Evolutionary conservation across 495 filamentous ascomycete genomes (phyloP).

Genomic region (Penicillium dipodomyicola): DNA sequence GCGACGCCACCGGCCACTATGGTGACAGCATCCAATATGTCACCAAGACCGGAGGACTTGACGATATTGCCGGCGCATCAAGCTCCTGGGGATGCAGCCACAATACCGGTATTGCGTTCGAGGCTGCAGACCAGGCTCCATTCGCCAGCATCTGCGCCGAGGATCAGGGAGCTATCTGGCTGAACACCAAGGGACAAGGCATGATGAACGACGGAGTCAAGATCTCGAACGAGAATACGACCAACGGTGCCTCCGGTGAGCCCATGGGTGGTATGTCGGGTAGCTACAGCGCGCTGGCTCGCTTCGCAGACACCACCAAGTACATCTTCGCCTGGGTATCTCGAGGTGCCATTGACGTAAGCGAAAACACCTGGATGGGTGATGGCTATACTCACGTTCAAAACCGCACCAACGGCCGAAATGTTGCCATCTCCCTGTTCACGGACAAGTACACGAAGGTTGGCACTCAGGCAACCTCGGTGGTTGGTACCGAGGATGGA

Average conservation of each 20-base stretch:
- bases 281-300: conserved; percentile 49
- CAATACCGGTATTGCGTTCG: conserved; percentile 58
- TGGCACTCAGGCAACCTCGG: conserved; percentile 45
- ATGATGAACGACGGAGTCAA: conserved; percentile 51
- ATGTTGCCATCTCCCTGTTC: conserved; percentile 49
- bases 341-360: conserved; percentile 50
- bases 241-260: conserved; percentile 52
- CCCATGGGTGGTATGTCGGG: conserved; percentile 58
- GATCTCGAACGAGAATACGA: conserved; percentile 55
- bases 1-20: conserved; percentile 49
- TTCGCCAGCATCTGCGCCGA: conserved; percentile 54
- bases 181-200: conserved; percentile 52
- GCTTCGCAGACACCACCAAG: conserved; percentile 37
- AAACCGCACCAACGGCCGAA: conserved; percentile 49
- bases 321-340: conserved; percentile 57
- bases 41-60: conserved; percentile 38
- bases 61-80: conserved; percentile 43
- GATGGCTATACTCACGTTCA: conserved; percentile 44
- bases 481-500: conserved; percentile 46
- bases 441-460: conserved; percentile 49
- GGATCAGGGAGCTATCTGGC: conserved; percentile 56
- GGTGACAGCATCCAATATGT: conserved; percentile 56
- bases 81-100: conserved; percentile 57
- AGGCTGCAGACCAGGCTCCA: conserved; percentile 48
- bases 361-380: conserved; percentile 51